Percentiles rank a stretch among this genome's conserved stretches.
These are phyloP conservation scores for Chlorella sorokiniana DNA, from an alignment of 139 green algal species.

Conservation along the genomic window DNA sequence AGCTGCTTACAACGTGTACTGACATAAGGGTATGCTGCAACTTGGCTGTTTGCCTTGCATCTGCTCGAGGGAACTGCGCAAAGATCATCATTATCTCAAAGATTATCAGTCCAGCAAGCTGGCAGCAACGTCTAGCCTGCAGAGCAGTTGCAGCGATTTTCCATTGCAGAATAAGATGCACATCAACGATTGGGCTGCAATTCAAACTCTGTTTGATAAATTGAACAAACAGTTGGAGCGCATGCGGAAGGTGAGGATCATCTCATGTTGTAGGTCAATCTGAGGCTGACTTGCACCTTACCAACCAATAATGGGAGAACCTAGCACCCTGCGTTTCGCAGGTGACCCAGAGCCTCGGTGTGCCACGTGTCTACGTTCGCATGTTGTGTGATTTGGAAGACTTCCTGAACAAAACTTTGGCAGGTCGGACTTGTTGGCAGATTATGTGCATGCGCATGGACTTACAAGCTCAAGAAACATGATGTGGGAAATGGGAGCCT, in stretches of 20 bases:
- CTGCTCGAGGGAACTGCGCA: not conserved
- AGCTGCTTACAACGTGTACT: conserved; percentile 79
- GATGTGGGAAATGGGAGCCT: too few species aligned
- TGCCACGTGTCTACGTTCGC: conserved; percentile 86
- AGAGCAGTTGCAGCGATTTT: not conserved
- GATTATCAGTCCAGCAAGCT: not conserved
- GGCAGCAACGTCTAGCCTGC: not conserved
- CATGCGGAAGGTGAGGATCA: conserved; percentile 57
- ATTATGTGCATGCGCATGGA: too few species aligned
- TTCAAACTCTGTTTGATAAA: conserved; percentile 95
- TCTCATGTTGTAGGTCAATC: too few species aligned
- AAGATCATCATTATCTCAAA: too few species aligned
- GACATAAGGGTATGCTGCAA: conserved; percentile 86
- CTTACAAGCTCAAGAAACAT: too few species aligned
- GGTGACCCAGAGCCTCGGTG: conserved; percentile 34
- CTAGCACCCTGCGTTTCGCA: not conserved
- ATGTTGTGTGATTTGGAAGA: conserved; percentile 94
- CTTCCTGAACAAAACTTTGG: conserved; percentile 78
- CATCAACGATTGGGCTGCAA: conserved; percentile 96
- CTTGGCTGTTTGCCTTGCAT: not conserved
- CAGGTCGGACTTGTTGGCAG: conserved; percentile 45
- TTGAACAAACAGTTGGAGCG: conserved; percentile 99
- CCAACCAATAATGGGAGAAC: not conserved
- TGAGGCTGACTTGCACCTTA: not conserved
- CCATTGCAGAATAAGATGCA: conserved; percentile 93